phyloP scores from a whole-genome alignment of 352 stramenopile species.

The Blastocystis hominis region DNA sequence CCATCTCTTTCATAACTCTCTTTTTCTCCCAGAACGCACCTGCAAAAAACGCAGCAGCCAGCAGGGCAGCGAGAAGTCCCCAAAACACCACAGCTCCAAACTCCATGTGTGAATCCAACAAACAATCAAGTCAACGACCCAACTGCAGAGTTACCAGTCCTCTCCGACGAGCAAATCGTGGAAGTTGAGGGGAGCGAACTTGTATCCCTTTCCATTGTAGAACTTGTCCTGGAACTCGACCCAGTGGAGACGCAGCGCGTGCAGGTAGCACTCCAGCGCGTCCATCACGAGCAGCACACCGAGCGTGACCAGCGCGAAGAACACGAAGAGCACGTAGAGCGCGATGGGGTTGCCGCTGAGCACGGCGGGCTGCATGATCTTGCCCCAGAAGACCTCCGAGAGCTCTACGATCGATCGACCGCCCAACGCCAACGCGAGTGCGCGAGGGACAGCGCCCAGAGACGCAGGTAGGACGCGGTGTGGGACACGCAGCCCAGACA shows the following conservation, averaged over 20 bases:
- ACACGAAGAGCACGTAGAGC: conserved; percentile 82
- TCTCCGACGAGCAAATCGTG: conserved; percentile 66
- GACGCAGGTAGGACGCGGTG: conserved; percentile 95
- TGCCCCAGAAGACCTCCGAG: conserved; percentile 90
- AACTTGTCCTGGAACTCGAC: conserved; percentile 99
- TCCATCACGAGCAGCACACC: conserved; percentile 96
- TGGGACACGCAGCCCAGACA: conserved; percentile 97
- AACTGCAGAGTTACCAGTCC: neutral
- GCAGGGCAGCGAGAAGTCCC: too few relatives aligned
- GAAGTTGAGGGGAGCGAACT: conserved; percentile 90
- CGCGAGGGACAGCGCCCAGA: conserved; percentile 93
- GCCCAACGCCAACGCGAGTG: conserved; percentile 74
- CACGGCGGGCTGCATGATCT: conserved; percentile 90
- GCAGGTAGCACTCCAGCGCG: conserved; percentile 97
- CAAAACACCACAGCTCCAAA: too few relatives aligned
- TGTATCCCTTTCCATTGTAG: conserved; percentile 89
- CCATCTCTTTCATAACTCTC: neutral
- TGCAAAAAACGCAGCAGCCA: too few relatives aligned
- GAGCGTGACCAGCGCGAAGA: conserved; percentile 86
- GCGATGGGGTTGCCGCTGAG: conserved; percentile 88
- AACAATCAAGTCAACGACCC: neutral
- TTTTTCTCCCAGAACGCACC: neutral
- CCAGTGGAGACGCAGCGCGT: conserved; percentile 96
- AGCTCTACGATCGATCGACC: conserved; percentile 62
- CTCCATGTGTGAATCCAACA: neutral